A percentile compares a stretch with the other conserved stretches of the same genome.
Evolutionary conservation across 192 early-diverging fungal genomes (phyloP).

Genomic region (Chytriomyces hyalinus): DNA sequence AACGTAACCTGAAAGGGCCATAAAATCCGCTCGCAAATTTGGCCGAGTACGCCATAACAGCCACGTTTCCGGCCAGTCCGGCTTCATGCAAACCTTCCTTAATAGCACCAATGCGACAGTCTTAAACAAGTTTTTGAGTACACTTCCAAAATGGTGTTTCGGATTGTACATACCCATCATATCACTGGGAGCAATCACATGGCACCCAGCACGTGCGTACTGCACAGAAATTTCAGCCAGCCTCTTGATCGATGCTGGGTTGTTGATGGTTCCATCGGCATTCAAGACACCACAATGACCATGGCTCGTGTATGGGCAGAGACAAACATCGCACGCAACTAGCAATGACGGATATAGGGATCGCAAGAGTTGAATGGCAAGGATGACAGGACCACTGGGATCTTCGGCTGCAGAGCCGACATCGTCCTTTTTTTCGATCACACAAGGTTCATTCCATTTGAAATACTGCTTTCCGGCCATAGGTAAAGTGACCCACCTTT

Average conservation of each 20-base stretch:
- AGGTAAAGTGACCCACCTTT: conserved; percentile 7
- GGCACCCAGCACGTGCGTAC: conserved; percentile 91
- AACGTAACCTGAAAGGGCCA: conserved; percentile 86
- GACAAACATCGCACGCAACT: conserved; percentile 92
- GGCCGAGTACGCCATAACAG: conserved; percentile 95
- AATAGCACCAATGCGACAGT: conserved; percentile 81
- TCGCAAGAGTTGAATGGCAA: conserved; percentile 79
- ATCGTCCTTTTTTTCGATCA: conserved; percentile 61
- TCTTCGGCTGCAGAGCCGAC: conserved; percentile 82
- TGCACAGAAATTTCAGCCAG: conserved; percentile 82
- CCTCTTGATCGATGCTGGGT: conserved; percentile 74
- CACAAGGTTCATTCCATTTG: neutral
- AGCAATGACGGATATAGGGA: conserved; percentile 77
- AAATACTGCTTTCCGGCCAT: neutral
- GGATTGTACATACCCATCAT: conserved; percentile 87
- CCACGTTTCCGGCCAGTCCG: conserved; percentile 76
- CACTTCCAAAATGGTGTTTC: neutral
- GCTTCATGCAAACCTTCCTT: conserved; percentile 80
- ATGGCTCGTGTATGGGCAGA: conserved; percentile 95
- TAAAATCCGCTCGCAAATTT: conserved; percentile 97
- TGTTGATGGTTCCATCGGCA: conserved; percentile 82
- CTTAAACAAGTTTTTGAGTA: neutral
- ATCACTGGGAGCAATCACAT: conserved; percentile 91
- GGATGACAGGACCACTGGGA: conserved; percentile 82
- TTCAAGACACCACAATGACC: conserved; percentile 86